These are phyloP conservation scores for Tetrahymena thermophila DNA, from an alignment of 73 alveolate species.

Conservation along the genomic window DNA sequence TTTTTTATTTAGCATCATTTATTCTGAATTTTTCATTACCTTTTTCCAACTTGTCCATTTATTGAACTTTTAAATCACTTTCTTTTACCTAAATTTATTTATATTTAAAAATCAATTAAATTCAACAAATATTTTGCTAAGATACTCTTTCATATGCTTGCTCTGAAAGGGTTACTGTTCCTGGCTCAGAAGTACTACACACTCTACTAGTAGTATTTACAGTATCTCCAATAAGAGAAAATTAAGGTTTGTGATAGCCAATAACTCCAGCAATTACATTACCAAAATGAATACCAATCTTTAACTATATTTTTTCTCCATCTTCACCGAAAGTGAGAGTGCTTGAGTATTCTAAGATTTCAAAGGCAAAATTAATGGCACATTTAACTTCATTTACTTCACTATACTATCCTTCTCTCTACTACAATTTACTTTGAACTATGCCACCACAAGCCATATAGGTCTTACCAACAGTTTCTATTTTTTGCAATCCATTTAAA, in stretches of 20 bases:
- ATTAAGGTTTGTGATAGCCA: constrained; percentile 55
- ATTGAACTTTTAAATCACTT: neutral
- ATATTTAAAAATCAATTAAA: neutral
- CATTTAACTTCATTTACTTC: neutral
- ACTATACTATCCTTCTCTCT: neutral
- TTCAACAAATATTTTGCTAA: neutral
- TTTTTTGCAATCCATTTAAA: constrained; percentile 42
- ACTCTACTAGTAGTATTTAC: constrained; percentile 51
- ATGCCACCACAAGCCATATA: constrained; percentile 90
- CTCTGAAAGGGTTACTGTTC: constrained; percentile 23
- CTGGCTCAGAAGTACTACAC: constrained; percentile 40
- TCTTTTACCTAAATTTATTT: neutral
- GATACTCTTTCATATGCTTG: constrained; percentile 19
- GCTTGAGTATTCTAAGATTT: neutral
- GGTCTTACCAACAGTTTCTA: constrained; percentile 86
- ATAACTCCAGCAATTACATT: constrained; percentile 63
- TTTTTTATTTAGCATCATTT: neutral
- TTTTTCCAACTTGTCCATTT: neutral
- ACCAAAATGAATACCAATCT: constrained; percentile 54
- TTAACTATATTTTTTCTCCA: constrained; percentile 28
- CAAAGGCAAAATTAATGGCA: neutral
- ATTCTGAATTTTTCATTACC: neutral
- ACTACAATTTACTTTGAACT: constrained; percentile 16
- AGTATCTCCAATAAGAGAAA: constrained; percentile 61
- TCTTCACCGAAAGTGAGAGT: neutral